Base-by-base conservation (phyloP, 2,329 filamentous ascomycete genomes). In the Diplodia corticola region DNA sequence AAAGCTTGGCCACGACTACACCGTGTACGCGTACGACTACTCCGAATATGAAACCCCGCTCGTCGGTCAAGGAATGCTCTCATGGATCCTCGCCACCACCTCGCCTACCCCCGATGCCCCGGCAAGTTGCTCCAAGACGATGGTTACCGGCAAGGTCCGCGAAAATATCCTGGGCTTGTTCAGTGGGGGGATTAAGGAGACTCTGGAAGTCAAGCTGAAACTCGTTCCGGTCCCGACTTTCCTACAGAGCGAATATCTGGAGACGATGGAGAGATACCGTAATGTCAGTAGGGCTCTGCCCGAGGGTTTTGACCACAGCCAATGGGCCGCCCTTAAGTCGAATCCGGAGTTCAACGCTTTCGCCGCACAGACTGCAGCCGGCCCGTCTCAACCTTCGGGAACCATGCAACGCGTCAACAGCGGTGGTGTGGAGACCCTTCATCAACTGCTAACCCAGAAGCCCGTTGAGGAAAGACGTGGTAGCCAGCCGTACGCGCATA, bases 1-100 rank as follows among this genome's bases (percentile, higher is more conserved):
- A 74, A 83, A 90, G 82, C 76, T 89, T 68, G 84, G 90, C 80
- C 80, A 86, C 78, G 93, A 99, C 80, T 99, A 95, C 80, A 95
- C 93, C n/a, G 89, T 99, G 66, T 99, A 99, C 79, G 93, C 94
- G 33, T 92, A 92, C 81, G 95, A 99, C 78, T 98, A 94, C 78
- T 97, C 95, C 13, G 95, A 99, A 79, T 91, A 91, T 69, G 93
- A 97, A 74, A 92, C 89, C 20, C 95, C 96, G 63, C 84, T 98
- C 65, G 94, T 97, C 26, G 95, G 95, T 24, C 94, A 99, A 78
- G 95, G 96, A 63, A 92, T 98, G 88, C 83, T 99, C 22, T 98
- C 95, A 44, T 90, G 91, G 86, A 88, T 89, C 24, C 83, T 98
- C 53, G 85, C 86, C 59, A 83, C 83, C n/a, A 79, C 85, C 63